A percentile compares a stretch with the other conserved stretches of the same genome.
These are phyloP conservation scores for Trametes gibbosa DNA, from an alignment of 768 basidiomycete species.

Conservation along the genomic window DNA sequence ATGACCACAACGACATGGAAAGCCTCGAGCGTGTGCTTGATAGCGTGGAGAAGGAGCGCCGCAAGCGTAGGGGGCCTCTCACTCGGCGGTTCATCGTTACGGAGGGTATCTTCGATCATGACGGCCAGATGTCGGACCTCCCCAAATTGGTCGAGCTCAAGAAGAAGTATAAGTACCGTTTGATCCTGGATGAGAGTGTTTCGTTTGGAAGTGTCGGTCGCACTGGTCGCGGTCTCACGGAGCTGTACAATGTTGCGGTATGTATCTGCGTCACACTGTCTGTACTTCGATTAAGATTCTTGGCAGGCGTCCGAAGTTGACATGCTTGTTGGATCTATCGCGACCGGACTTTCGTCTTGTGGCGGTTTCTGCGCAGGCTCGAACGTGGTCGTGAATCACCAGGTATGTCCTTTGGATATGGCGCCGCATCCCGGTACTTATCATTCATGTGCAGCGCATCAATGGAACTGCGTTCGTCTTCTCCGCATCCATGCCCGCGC, in stretches of 20 bases:
- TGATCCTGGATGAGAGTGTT: slow-evolving; percentile 90
- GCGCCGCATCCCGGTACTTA: not conserved
- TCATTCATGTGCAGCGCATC: slow-evolving; percentile 60
- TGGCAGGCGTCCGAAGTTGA: slow-evolving; percentile 84
- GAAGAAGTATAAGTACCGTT: slow-evolving; percentile 90
- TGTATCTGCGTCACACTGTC: slow-evolving; percentile 2
- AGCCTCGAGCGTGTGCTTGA: slow-evolving; percentile 88
- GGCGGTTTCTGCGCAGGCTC: slow-evolving; percentile 98
- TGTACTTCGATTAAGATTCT: not conserved
- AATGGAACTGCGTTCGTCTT: slow-evolving; percentile 95
- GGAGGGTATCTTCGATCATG: slow-evolving; percentile 95
- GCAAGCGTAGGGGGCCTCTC: slow-evolving; percentile 76
- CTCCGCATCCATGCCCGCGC: slow-evolving; percentile 90
- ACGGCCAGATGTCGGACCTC: slow-evolving; percentile 88
- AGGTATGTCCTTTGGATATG: slow-evolving; percentile 43
- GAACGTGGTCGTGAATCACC: slow-evolving; percentile 78
- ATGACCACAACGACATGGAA: slow-evolving; percentile 91
- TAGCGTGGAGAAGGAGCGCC: slow-evolving; percentile 81
- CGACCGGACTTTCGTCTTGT: slow-evolving; percentile 74
- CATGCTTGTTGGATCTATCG: slow-evolving; percentile 90
- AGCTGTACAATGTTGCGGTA: slow-evolving; percentile 91
- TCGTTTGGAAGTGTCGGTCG: slow-evolving; percentile 93
- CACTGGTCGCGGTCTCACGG: slow-evolving; percentile 93
- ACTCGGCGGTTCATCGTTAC: slow-evolving; percentile 94
- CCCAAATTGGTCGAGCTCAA: slow-evolving; percentile 95